Base-by-base conservation (phyloP, 345 rosid species). In the Aquilaria yunnanensis region DNA sequence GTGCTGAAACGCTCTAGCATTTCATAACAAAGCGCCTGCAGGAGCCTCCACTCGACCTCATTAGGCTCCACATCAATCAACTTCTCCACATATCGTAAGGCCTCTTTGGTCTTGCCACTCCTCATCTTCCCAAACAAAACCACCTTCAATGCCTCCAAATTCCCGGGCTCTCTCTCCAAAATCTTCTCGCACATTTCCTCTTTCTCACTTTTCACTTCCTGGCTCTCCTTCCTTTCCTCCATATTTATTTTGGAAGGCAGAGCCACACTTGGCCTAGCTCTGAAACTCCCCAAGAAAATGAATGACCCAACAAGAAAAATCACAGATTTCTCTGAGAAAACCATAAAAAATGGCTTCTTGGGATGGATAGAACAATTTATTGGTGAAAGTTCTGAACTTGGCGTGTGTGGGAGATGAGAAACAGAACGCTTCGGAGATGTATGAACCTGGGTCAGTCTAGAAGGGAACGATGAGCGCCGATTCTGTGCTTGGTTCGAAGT, bases 1-100 rank as follows among this genome's bases (percentile, higher is more conserved):
- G 69, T 78, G 56, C 81, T 78, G 57, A 93, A 64, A 56, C 86
- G 71, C 51, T 92, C 96, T 90, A 86, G 74, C 48, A 80, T 78
- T 68, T 93, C 97, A 59, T 86, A 85, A 61, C 94, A 93, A 67
- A 93, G 80, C 14, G 96, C 97, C 78, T 85, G 80, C 66, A 93
- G 67, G 50, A 93, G 89, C 85, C 83, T 93, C 98, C 96, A 93
- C 55, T 93, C 98, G 9, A 86, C 84, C 68, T 88, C 96, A 51
- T 71, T 47, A 13, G 92, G 94, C 72, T 84, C 90, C 16, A 79
- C 69, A 16, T 78, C 77, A 54, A 83, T 81, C 67, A 93, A 71
- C 67, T 72, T 85, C 78, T 83, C 80, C 64, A 90, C 86, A 66
- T 63, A 86, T 49, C 74, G 71, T 62, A 86, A 74, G 65, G 97